Percentiles rank a stretch among this genome's conserved stretches.
These are phyloP conservation scores for Trametes maxima DNA, from an alignment of 768 basidiomycete species.

Conservation along the genomic window DNA sequence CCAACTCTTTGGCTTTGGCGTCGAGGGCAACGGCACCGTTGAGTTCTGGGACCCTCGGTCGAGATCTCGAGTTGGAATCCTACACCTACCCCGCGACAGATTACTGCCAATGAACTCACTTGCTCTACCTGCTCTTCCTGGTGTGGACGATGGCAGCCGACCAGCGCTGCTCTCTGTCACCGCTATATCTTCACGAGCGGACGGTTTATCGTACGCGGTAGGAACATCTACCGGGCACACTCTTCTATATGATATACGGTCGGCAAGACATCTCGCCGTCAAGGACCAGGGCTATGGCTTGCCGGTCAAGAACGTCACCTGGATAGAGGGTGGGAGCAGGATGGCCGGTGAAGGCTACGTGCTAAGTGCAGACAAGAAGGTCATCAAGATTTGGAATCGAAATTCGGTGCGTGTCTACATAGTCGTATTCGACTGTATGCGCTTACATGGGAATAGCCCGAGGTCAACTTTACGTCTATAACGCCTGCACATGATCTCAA, in stretches of 20 bases:
- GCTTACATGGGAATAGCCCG: constrained; percentile 51
- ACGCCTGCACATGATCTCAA: constrained; percentile 90
- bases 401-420: constrained; percentile 61
- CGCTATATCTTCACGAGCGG: constrained; percentile 78
- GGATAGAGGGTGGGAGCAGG: constrained; percentile 85
- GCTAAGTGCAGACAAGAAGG: constrained; percentile 93
- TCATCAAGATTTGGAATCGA: constrained; percentile 96
- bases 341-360: constrained; percentile 90
- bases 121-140: constrained; percentile 36
- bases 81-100: constrained; percentile 59
- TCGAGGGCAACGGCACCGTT: constrained; percentile 83
- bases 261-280: constrained; percentile 75
- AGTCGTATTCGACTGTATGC: neutral
- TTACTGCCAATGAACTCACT: constrained; percentile 46
- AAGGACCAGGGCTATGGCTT: constrained; percentile 99
- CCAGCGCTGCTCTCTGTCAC: constrained; percentile 63
- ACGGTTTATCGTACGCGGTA: constrained; percentile 92
- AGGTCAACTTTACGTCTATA: constrained; percentile 87
- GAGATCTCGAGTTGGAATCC: constrained; percentile 67
- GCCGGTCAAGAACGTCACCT: constrained; percentile 79
- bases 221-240: constrained; percentile 97
- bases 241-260: constrained; percentile 90
- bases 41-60: constrained; percentile 98
- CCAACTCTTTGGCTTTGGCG: constrained; percentile 85
- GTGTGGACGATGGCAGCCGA: constrained; percentile 38